Evolutionary conservation across 805 yeast genomes (phyloP), one percentile per base, ranked within the genome.

Genomic region (Schwanniomyces vanrijiae): DNA sequence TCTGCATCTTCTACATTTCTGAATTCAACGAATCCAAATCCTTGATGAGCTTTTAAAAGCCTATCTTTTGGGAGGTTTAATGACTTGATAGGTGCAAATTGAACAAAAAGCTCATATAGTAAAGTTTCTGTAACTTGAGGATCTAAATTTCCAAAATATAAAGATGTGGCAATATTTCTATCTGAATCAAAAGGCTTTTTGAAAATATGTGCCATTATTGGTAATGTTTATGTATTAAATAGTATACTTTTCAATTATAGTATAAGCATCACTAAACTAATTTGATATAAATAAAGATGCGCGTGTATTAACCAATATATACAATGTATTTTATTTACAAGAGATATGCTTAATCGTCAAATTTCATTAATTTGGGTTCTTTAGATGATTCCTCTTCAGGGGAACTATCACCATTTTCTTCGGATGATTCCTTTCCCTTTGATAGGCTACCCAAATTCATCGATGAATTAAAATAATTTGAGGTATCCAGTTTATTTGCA

Each of bases 1-100:
- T 82, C 85, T 0, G 86, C 85, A 55, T 90, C 97, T 16, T 66
- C 71, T 2, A 68, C 66, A 13, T 73, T 69, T 43, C 70, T 65
- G 57, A 87, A 84, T 60, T 88, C 94, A 1, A 87, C 86, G 66
- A 94, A 92, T 8, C 96, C 97, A 68, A 75, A 92, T 4, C 97
- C 97, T 58, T 86, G 95, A 57, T 87, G 90, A 1, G 78, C 70
- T 49, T 80, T 80, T 24, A 81, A 66, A 3, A 90, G 73, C 51
- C 89, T 77, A 59, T 90, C 97, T 58, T 82, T 84, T 5, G 97
- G 97, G 52, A 94, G 71, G 50, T 84, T 77, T 4, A 94, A 76
- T 25, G 79, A 73, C 34, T 71, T 72, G 2, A 92, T 78, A 0
- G 96, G 96, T 0, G 92, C 90, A 37, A 89, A 84, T 63, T 94